phyloP scores from a whole-genome alignment of 164 flowering plant species.

The Nelumbo lutea region DNA sequence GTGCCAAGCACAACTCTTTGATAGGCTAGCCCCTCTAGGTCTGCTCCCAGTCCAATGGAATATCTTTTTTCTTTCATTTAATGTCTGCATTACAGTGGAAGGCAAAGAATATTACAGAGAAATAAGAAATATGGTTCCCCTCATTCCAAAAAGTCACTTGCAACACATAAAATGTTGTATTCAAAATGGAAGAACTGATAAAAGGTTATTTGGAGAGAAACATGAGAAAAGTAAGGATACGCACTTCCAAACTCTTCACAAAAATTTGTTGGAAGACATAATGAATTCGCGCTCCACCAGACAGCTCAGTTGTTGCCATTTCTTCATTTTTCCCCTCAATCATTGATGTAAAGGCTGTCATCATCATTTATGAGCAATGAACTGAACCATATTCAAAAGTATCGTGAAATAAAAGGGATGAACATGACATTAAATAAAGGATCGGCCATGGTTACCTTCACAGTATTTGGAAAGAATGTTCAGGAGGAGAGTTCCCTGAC shows the following conservation, averaged over 20 bases:
- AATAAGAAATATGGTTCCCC: no score
- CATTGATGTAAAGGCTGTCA: slow-evolving; percentile 84
- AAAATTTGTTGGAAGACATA: slow-evolving; percentile 87
- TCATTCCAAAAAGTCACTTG: no score
- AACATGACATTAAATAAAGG: not conserved
- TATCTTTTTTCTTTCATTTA: no score
- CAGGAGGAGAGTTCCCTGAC: slow-evolving; percentile 85
- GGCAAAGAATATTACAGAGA: no score
- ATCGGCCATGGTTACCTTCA: slow-evolving; percentile 52
- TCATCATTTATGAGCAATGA: slow-evolving; percentile 6
- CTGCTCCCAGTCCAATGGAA: no score
- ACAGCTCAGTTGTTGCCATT: slow-evolving; percentile 92
- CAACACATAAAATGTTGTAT: no score
- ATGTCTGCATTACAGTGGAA: no score
- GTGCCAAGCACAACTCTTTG: no score
- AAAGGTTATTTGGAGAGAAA: no score
- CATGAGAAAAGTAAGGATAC: slow-evolving; percentile 3
- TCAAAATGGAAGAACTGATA: no score
- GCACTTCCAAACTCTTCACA: slow-evolving; percentile 93
- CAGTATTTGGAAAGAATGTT: slow-evolving; percentile 86
- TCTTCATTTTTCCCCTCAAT: slow-evolving; percentile 96
- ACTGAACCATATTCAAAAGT: not conserved
- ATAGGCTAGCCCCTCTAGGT: no score
- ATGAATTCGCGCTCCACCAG: slow-evolving; percentile 96
- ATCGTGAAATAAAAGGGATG: not conserved